These are phyloP conservation scores for Blechomonas ayalai DNA, from an alignment of 208 protist genomes.

Conservation along the genomic window DNA sequence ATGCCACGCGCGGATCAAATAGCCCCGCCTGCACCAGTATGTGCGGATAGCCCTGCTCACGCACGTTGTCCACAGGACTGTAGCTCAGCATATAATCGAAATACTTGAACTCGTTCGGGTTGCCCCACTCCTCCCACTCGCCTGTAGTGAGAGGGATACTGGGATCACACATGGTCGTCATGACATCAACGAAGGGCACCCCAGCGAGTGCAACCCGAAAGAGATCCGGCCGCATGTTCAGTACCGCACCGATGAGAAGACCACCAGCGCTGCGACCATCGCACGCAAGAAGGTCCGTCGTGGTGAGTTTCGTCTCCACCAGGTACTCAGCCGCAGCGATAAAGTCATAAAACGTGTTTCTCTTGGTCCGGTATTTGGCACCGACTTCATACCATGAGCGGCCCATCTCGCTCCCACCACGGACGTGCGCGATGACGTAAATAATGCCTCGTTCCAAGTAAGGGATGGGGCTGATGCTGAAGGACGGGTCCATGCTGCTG, in stretches of 20 bases:
- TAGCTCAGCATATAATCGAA: slow-evolving; percentile 95
- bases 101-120: slow-evolving; percentile 91
- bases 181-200: slow-evolving; percentile 93
- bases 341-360: slow-evolving; percentile 92
- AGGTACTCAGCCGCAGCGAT: slow-evolving; percentile 86
- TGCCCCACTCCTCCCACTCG: slow-evolving; percentile 94
- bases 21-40: slow-evolving; percentile 81
- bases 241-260: slow-evolving; percentile 84
- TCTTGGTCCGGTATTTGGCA: slow-evolving; percentile 91
- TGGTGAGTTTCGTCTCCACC: slow-evolving; percentile 55
- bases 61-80: slow-evolving; percentile 90
- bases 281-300: slow-evolving; percentile 63
- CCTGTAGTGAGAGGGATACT: slow-evolving; percentile 86
- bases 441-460: slow-evolving; percentile 88
- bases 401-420: slow-evolving; percentile 92
- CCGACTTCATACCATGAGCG: slow-evolving; percentile 85
- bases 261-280: slow-evolving; percentile 91
- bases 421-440: slow-evolving; percentile 87
- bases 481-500: slow-evolving; percentile 78
- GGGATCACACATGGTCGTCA: slow-evolving; percentile 92
- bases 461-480: slow-evolving; percentile 67
- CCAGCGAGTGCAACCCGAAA: slow-evolving; percentile 76
- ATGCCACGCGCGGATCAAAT: slow-evolving; percentile 87
- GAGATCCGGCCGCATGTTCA: slow-evolving; percentile 91
- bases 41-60: slow-evolving; percentile 77